Conservation (phyloP, 352 stramenopile species). For the Phytophthora foliorum region DNA sequence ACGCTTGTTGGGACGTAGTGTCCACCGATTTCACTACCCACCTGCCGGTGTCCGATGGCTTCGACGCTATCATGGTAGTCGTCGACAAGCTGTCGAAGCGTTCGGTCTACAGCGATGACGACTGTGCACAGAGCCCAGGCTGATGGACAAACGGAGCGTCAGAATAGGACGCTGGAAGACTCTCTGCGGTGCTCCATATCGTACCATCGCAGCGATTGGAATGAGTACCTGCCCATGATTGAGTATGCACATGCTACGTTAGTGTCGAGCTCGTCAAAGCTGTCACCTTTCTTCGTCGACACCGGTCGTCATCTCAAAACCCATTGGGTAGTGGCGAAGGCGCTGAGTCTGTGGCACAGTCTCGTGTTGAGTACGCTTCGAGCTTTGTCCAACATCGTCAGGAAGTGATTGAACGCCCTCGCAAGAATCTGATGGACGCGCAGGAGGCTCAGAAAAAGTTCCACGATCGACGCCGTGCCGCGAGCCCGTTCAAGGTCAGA, state of each 20-base stretch:
- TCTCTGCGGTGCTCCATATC: slow-evolving; percentile 12
- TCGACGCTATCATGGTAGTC: neutral
- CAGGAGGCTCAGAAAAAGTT: slow-evolving; percentile 10
- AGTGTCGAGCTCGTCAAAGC: slow-evolving; percentile 8
- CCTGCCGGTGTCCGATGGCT: neutral
- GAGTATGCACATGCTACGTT: slow-evolving; percentile 14
- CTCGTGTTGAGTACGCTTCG: slow-evolving; percentile 8
- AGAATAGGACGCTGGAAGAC: slow-evolving; percentile 15
- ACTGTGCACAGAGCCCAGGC: slow-evolving; percentile 11
- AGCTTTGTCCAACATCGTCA: slow-evolving; percentile 14
- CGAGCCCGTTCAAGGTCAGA: slow-evolving; percentile 11
- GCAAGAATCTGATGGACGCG: slow-evolving; percentile 2
- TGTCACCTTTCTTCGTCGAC: slow-evolving; percentile 8
- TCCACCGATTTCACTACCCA: slow-evolving; percentile 35
- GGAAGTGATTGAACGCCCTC: slow-evolving; percentile 6
- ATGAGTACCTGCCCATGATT: neutral
- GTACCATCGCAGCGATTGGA: slow-evolving; percentile 19
- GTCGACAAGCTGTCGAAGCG: neutral
- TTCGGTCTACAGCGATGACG: neutral
- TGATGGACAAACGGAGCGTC: slow-evolving; percentile 10
- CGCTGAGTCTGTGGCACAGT: neutral
- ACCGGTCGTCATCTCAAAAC: slow-evolving; percentile 1
- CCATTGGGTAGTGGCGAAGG: neutral
- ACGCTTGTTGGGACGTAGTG: slow-evolving; percentile 26
- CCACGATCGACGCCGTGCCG: slow-evolving; percentile 4